Evolutionary conservation across 352 stramenopile species (phyloP).

Genomic region (Globisporangium sylvaticum): DNA sequence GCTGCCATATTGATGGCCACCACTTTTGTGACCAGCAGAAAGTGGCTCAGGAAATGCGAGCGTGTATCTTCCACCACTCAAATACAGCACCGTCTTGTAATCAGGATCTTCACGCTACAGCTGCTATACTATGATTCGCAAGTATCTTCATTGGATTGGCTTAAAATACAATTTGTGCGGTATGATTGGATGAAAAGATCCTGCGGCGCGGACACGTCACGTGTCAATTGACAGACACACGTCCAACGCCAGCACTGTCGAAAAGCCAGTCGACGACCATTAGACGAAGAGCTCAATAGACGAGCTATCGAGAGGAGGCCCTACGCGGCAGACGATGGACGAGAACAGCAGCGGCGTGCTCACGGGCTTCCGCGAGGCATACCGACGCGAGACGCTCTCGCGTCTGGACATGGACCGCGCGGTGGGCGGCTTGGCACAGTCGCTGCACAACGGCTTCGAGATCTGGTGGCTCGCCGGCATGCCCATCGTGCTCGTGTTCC

Average conservation of each 20-base stretch:
- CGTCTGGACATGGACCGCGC: constrained; percentile 29
- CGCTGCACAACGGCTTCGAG: constrained; percentile 81
- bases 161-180: background rate
- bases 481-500: constrained; percentile 64
- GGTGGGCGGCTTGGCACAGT: constrained; percentile 32
- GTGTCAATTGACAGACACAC: background rate
- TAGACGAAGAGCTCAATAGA: background rate
- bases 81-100: background rate
- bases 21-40: background rate
- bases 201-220: constrained; percentile 23
- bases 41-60: background rate
- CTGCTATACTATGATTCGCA: background rate
- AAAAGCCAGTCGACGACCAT: background rate
- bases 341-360: constrained; percentile 53
- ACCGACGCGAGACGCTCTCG: constrained; percentile 56
- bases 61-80: background rate
- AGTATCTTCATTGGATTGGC: background rate
- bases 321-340: constrained; percentile 33
- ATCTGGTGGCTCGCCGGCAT: constrained; percentile 85
- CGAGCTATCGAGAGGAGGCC: too few species aligned
- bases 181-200: background rate
- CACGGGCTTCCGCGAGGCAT: constrained; percentile 39
- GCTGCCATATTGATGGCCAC: background rate
- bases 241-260: background rate
- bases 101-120: background rate